Evolutionary conservation across 495 filamentous ascomycete species (phyloP).

Genomic region (Terfezia boudieri): DNA sequence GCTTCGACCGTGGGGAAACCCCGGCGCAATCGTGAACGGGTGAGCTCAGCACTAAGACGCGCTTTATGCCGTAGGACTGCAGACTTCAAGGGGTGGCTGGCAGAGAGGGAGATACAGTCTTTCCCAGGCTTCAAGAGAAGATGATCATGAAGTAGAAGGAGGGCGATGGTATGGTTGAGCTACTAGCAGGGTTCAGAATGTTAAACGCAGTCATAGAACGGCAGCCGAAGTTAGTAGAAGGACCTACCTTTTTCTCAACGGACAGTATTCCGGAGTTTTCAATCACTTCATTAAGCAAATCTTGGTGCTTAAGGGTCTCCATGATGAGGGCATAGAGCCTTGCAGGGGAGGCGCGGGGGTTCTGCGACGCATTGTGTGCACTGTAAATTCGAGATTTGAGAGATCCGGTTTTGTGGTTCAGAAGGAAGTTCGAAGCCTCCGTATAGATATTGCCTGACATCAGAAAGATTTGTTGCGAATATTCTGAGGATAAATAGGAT

Average conservation of each 20-base stretch:
- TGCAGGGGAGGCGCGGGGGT: conserved; percentile 36
- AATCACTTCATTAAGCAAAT: conserved; percentile 64
- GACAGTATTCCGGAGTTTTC: conserved; percentile 46
- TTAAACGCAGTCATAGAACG: not conserved
- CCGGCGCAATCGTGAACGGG: conserved; percentile 46
- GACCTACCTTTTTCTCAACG: conserved; percentile 55
- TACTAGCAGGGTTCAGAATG: conserved; percentile 19
- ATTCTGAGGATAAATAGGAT: too few relatives aligned
- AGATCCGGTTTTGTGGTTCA: conserved; percentile 27
- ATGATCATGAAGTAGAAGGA: conserved; percentile 72
- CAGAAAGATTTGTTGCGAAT: too few relatives aligned
- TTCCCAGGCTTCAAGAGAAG: conserved; percentile 38
- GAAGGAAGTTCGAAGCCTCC: not conserved
- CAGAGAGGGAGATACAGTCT: conserved; percentile 52
- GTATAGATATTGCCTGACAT: not conserved
- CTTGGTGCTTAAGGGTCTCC: conserved; percentile 78
- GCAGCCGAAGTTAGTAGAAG: not conserved
- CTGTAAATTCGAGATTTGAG: conserved; percentile 63
- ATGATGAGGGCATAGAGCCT: conserved; percentile 68
- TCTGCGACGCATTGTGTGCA: conserved; percentile 36
- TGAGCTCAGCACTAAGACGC: conserved; percentile 59
- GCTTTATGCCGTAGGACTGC: conserved; percentile 63
- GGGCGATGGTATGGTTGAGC: conserved; percentile 58
- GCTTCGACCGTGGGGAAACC: conserved; percentile 41
- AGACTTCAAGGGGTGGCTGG: conserved; percentile 49